phyloP scores from a whole-genome alignment of 192 early-diverging fungal species.

The Coemansia sp. region DNA sequence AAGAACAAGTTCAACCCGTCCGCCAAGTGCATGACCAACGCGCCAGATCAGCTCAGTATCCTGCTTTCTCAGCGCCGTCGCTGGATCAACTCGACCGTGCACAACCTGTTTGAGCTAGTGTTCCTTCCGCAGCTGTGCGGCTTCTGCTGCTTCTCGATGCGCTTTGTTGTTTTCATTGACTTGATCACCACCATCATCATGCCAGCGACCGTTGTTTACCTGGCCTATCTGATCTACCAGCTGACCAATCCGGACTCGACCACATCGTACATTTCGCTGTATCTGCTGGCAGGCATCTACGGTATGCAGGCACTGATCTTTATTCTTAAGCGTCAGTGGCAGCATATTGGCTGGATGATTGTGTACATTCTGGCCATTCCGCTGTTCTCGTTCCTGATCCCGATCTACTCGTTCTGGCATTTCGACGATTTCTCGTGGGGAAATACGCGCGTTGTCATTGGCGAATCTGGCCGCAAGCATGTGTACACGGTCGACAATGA shows the following conservation, averaged over 20 bases:
- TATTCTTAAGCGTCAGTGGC: conserved; percentile 84
- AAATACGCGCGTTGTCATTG: conserved; percentile 89
- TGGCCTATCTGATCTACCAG: conserved; percentile 79
- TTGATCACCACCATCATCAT: conserved; percentile 88
- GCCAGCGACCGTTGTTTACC: conserved; percentile 87
- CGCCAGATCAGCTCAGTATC: conserved; percentile 90
- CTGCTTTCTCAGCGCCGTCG: conserved; percentile 97
- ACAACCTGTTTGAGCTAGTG: conserved; percentile 95
- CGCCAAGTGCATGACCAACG: conserved; percentile 90
- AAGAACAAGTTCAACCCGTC: conserved; percentile 92
- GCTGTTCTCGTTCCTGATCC: conserved; percentile 80
- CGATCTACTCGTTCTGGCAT: conserved; percentile 96
- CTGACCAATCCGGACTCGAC: conserved; percentile 58
- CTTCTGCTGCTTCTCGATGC: conserved; percentile 96
- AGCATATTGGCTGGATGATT: conserved; percentile 97
- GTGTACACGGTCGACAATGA: conserved; percentile 70
- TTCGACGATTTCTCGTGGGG: conserved; percentile 99
- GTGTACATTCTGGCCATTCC: conserved; percentile 90
- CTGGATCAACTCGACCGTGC: conserved; percentile 99
- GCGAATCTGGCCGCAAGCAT: conserved; percentile 79
- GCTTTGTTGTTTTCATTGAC: conserved; percentile 94
- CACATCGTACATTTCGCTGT: conserved; percentile 76
- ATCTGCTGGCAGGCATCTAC: conserved; percentile 85
- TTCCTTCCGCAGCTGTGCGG: conserved; percentile 92
- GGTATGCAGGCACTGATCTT: conserved; percentile 89